Conservation (phyloP, 176 grass and related monocot genomes). For the Eleusine coracana region DNA sequence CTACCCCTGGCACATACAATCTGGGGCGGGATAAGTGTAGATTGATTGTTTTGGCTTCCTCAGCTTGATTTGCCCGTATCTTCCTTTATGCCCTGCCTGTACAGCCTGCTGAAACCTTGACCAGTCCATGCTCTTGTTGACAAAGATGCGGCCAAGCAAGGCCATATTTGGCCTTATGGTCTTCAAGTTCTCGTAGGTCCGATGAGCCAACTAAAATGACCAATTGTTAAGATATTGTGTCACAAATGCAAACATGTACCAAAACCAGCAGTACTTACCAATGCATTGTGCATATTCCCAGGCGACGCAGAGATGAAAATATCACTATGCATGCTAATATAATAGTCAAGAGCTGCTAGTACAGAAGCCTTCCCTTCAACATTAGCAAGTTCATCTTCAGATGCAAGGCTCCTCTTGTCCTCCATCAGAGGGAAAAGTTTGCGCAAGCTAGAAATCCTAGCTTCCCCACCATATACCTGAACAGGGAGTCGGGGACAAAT, state of each 20-base stretch:
- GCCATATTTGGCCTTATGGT: slow-evolving; percentile 89
- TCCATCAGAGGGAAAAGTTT: slow-evolving; percentile 84
- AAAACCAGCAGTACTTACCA: slow-evolving; percentile 47
- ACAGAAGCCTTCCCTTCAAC: slow-evolving; percentile 90
- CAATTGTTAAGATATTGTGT: neutral
- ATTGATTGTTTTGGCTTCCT: slow-evolving; percentile 91
- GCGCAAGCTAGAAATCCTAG: slow-evolving; percentile 69
- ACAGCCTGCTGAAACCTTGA: slow-evolving; percentile 66
- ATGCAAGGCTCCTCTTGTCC: slow-evolving; percentile 85
- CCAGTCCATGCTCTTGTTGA: slow-evolving; percentile 89
- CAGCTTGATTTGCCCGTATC: slow-evolving; percentile 75
- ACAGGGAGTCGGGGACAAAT: slow-evolving; percentile 2
- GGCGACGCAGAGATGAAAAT: slow-evolving; percentile 91
- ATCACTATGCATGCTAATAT: slow-evolving; percentile 77
- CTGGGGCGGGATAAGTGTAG: slow-evolving; percentile 88
- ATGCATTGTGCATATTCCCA: slow-evolving; percentile 96
- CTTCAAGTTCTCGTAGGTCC: slow-evolving; percentile 83
- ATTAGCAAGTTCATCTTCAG: slow-evolving; percentile 60
- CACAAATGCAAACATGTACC: neutral
- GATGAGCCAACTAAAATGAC: slow-evolving; percentile 65
- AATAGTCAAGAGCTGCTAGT: slow-evolving; percentile 86
- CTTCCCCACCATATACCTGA: slow-evolving; percentile 86
- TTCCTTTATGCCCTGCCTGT: slow-evolving; percentile 72
- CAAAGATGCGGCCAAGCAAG: slow-evolving; percentile 79
- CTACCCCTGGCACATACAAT: slow-evolving; percentile 90